These are phyloP conservation scores for Entophlyctis luteolus DNA, from an alignment of 192 early-diverging fungal species.

Conservation along the genomic window DNA sequence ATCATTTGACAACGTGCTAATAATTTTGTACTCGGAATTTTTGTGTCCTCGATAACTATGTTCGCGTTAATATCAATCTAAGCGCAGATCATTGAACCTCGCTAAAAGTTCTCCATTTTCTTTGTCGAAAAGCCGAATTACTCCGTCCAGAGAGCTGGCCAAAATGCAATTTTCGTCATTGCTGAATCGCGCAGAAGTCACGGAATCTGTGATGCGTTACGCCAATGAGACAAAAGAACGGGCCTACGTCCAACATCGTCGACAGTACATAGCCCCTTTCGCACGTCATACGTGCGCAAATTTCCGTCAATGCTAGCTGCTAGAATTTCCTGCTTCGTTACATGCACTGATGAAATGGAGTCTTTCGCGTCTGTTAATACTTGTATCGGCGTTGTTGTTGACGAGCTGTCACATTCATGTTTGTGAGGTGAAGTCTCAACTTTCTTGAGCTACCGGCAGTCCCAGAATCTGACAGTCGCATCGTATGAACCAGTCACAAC, in stretches of 20 bases:
- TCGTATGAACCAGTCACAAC: constrained; percentile 78
- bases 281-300: constrained; percentile 81
- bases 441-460: constrained; percentile 52
- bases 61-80: no score
- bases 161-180: constrained; percentile 71
- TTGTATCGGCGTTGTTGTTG: constrained; percentile 66
- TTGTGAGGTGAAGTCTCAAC: not conserved
- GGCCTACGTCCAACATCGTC: constrained; percentile 72
- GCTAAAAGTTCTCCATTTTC: constrained; percentile 67
- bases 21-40: constrained; percentile 73
- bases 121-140: constrained; percentile 81
- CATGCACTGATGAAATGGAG: constrained; percentile 70
- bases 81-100: no score
- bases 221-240: not conserved
- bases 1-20: constrained; percentile 63
- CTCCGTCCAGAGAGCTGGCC: constrained; percentile 70
- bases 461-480: constrained; percentile 75
- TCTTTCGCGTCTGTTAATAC: constrained; percentile 80
- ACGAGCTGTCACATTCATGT: constrained; percentile 6
- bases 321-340: constrained; percentile 71
- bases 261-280: constrained; percentile 62
- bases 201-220: constrained; percentile 49
- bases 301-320: constrained; percentile 80
- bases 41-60: constrained; percentile 74
- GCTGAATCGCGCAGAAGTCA: constrained; percentile 69